These are phyloP conservation scores for Yueomyces sp. DNA, from an alignment of 1,139 yeast genomes.

Conservation along the genomic window DNA sequence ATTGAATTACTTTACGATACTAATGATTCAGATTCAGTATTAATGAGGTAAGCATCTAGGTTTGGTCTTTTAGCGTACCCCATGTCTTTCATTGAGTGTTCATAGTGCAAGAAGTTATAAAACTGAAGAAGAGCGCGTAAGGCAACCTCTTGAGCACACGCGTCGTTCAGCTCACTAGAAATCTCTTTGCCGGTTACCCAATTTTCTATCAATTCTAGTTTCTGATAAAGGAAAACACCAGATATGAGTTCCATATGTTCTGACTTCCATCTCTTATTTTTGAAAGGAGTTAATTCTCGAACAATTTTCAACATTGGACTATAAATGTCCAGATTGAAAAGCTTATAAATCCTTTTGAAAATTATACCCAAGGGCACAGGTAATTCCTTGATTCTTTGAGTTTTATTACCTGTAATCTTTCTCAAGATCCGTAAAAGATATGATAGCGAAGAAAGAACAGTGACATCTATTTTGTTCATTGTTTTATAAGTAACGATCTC, in stretches of 20 bases:
- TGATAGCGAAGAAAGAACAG: constrained; percentile 23
- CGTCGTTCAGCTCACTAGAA: constrained; percentile 60
- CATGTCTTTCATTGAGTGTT: constrained; percentile 36
- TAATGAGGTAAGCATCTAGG: constrained; percentile 19
- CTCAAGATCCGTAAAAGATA: constrained; percentile 14
- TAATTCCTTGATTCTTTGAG: constrained; percentile 23
- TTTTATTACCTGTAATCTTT: constrained; percentile 20
- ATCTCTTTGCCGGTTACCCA: constrained; percentile 86
- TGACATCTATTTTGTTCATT: constrained; percentile 16
- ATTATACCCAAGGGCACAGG: constrained; percentile 23
- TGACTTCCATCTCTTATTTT: constrained; percentile 90
- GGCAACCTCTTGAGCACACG: constrained; percentile 80
- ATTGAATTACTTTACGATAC: background rate
- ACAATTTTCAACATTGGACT: constrained; percentile 59
- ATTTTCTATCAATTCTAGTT: constrained; percentile 61
- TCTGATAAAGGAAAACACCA: constrained; percentile 66
- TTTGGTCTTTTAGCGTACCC: constrained; percentile 37
- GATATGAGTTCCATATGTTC: constrained; percentile 90
- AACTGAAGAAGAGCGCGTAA: constrained; percentile 68
- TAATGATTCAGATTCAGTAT: constrained; percentile 26
- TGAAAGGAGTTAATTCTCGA: constrained; percentile 76
- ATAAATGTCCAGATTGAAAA: constrained; percentile 54
- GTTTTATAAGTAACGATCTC: background rate
- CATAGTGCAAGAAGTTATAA: constrained; percentile 54
- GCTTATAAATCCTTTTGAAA: constrained; percentile 19